Evolutionary conservation across 331 rosid species (phyloP).

Genomic region (Rhamnella rubrinervis): DNA sequence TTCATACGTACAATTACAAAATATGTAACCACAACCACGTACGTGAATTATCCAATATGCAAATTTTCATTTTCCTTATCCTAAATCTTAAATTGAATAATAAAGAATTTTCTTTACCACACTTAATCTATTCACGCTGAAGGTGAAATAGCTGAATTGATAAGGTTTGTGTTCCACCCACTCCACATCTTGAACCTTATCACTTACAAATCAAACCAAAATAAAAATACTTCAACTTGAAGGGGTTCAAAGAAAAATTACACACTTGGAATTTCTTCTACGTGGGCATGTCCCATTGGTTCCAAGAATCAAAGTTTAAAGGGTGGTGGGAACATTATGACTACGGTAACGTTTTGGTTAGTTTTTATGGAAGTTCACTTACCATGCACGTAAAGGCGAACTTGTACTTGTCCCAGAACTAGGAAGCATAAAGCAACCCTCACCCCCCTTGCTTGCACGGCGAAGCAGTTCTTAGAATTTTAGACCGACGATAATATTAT

Average conservation of each 20-base stretch:
- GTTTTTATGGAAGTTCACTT: constrained; percentile 44
- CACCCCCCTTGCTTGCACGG: constrained; percentile 73
- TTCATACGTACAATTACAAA: too few relatives aligned
- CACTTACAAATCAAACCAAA: constrained; percentile 22
- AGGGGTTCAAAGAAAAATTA: background rate
- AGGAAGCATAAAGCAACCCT: constrained; percentile 91
- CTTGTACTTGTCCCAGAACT: constrained; percentile 52
- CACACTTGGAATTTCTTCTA: constrained; percentile 3
- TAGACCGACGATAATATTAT: constrained; percentile 11
- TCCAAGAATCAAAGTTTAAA: constrained; percentile 10
- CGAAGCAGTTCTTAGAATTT: constrained; percentile 25
- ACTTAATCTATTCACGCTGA: too few relatives aligned
- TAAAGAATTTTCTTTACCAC: too few relatives aligned
- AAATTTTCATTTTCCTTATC: too few relatives aligned
- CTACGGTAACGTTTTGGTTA: constrained; percentile 11
- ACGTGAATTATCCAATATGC: too few relatives aligned
- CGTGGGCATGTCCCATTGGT: constrained; percentile 36
- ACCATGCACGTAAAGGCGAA: constrained; percentile 85
- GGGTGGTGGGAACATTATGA: constrained; percentile 10
- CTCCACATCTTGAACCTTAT: constrained; percentile 51
- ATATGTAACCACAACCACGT: too few relatives aligned
- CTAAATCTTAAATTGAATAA: too few relatives aligned
- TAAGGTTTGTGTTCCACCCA: constrained; percentile 54
- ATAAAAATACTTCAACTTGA: background rate
- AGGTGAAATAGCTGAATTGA: constrained; percentile 12